These are phyloP conservation scores for Pyronema domesticum DNA, from an alignment of 495 filamentous ascomycete species.

Conservation along the genomic window DNA sequence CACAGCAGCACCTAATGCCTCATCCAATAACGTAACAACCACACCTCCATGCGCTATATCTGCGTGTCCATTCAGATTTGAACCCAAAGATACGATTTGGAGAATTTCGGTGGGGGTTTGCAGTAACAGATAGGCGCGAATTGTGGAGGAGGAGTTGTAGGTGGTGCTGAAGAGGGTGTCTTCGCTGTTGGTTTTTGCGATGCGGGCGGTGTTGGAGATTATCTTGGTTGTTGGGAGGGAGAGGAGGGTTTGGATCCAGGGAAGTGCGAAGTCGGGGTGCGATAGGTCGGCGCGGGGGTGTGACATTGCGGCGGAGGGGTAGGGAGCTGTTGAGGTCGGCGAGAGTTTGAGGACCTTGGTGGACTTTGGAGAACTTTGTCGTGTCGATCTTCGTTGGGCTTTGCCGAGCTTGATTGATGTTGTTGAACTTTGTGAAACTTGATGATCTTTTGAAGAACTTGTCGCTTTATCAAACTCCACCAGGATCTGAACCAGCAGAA, in stretches of 20 bases:
- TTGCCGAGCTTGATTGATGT: too few relatives aligned
- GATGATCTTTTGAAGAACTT: too few relatives aligned
- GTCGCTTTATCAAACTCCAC: too few relatives aligned
- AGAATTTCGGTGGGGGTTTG: neutral
- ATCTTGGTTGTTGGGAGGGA: constrained; percentile 23
- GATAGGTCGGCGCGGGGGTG: too few relatives aligned
- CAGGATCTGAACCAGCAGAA: too few relatives aligned
- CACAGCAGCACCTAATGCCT: constrained; percentile 24
- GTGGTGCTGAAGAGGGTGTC: constrained; percentile 41
- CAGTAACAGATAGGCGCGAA: neutral
- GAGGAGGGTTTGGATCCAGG: neutral
- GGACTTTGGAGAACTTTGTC: too few relatives aligned
- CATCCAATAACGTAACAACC: constrained; percentile 41
- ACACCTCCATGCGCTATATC: constrained; percentile 43
- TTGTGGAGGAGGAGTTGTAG: constrained; percentile 33
- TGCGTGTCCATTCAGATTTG: neutral
- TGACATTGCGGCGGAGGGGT: too few relatives aligned
- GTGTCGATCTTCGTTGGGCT: too few relatives aligned
- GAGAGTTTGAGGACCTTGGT: too few relatives aligned
- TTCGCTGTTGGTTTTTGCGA: constrained; percentile 29
- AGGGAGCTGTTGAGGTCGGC: too few relatives aligned
- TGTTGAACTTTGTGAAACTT: too few relatives aligned
- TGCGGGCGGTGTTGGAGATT: constrained; percentile 28
- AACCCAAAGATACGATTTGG: neutral
- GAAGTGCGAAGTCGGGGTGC: neutral